Base-by-base conservation (phyloP, 2,329 filamentous ascomycete genomes). In the Epichloe typhina region DNA sequence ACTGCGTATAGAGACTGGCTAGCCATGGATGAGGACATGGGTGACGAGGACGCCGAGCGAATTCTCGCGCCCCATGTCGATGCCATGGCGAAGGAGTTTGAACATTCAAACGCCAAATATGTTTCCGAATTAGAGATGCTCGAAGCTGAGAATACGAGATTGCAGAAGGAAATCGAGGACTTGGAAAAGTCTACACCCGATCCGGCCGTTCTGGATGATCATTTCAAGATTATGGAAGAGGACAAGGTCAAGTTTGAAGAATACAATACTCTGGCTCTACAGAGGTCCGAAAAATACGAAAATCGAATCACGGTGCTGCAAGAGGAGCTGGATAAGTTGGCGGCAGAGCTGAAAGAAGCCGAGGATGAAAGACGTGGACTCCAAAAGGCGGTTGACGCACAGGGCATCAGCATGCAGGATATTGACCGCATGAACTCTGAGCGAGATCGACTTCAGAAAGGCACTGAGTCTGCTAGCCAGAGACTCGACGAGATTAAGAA, bases 381-480 rank as follows among this genome's bases (percentile, higher is more conserved):
- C 9, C 91, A 97, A 65, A 82, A 84, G 53, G 83, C 86, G 33
- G 89, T 98, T 31, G 93, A 97, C 66, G 83, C 85, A 58, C 88
- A 95, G 63, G 93, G 93, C 2, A 90, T 98, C 64, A 94, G 89
- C 61, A 94, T 96, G 69, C 86, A 93, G 69, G 93, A 98, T 76
- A 97, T 98, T 63, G 93, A 98, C 75, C 88, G 93, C 66, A 96
- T 98, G 91, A 95, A 89, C 59, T 84, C 87, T 37, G 93, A 98
- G 66, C 83, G 90, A 49, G 93, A 98, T 62, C 83, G 93, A 45
- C 77, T 98, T n/a, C 88, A 95, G 57, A 90, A 85, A 60, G 86
- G 84, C 41, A 84, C 95, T 43, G 88, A 95, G 59, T 79, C 83
- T 2, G 86, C 88, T 0, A 76, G 80, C 5, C 75, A 79, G 50